Evolutionary conservation across 2,329 filamentous ascomycete genomes (phyloP).

Genomic region (Cercospora nicotianae): DNA sequence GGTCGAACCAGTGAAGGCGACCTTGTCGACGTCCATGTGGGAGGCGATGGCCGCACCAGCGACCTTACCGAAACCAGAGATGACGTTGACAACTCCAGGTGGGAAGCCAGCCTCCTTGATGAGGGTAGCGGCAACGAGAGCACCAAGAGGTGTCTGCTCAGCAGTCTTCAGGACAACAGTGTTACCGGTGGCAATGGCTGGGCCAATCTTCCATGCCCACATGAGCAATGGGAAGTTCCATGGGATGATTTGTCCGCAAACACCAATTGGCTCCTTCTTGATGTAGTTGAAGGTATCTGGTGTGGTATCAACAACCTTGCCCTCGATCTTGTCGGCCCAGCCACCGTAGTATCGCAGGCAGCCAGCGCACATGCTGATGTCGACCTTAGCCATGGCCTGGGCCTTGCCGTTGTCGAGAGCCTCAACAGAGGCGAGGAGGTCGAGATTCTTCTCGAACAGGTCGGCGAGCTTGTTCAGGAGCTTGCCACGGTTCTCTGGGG

Average conservation of each 20-base stretch:
- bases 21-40: conserved; percentile 81
- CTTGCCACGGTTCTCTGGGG: conserved; percentile 69
- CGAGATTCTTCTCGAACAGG: conserved; percentile 73
- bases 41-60: conserved; percentile 74
- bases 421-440: conserved; percentile 78
- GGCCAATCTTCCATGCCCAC: conserved; percentile 71
- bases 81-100: conserved; percentile 67
- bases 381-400: conserved; percentile 71
- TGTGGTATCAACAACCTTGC: conserved; percentile 79
- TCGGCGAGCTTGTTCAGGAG: conserved; percentile 75
- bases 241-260: conserved; percentile 81
- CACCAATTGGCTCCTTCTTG: conserved; percentile 66
- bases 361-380: conserved; percentile 66
- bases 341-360: conserved; percentile 84
- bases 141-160: conserved; percentile 73
- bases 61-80: conserved; percentile 74
- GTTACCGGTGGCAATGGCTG: conserved; percentile 72
- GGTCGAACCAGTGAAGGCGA: conserved; percentile 79
- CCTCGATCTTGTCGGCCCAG: conserved; percentile 88
- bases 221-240: conserved; percentile 34
- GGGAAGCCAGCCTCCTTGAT: conserved; percentile 78
- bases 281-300: conserved; percentile 83
- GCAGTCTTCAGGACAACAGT: conserved; percentile 71
- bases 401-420: conserved; percentile 87
- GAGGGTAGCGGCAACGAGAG: conserved; percentile 63